phyloP scores from a whole-genome alignment of 1,139 yeast genomes.

The Candida frijolesensis region DNA sequence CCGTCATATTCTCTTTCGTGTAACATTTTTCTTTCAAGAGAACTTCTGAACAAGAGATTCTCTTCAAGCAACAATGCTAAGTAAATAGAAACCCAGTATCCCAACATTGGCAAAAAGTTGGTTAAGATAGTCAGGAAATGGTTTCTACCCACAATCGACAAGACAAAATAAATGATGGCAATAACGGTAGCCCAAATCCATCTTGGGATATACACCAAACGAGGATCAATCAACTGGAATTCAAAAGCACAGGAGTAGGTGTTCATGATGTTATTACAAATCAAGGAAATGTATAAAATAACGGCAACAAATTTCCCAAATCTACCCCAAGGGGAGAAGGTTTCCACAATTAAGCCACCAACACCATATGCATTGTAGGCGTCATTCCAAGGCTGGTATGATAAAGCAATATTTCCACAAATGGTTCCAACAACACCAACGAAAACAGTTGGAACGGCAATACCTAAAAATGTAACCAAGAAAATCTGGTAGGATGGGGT shows the following conservation, averaged over 20 bases:
- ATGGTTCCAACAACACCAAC: constrained; percentile 77
- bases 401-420: constrained; percentile 66
- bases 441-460: constrained; percentile 69
- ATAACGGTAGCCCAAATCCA: constrained; percentile 73
- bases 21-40: constrained; percentile 46
- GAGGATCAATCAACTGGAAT: constrained; percentile 66
- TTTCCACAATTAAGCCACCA: constrained; percentile 72
- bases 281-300: constrained; percentile 33
- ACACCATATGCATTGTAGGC: constrained; percentile 64
- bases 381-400: constrained; percentile 56
- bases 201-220: constrained; percentile 68
- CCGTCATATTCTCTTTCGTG: constrained; percentile 57
- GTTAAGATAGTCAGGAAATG: constrained; percentile 73
- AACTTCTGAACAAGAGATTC: constrained; percentile 66
- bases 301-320: constrained; percentile 57
- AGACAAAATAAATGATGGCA: constrained; percentile 64
- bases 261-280: constrained; percentile 51
- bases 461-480: constrained; percentile 65
- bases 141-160: constrained; percentile 74
- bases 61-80: constrained; percentile 72
- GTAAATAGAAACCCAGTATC: constrained; percentile 89
- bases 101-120: constrained; percentile 89
- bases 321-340: constrained; percentile 73
- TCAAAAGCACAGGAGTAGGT: constrained; percentile 83
- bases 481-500: constrained; percentile 61